Percentiles rank a stretch among this genome's conserved stretches.
phyloP scores from a whole-genome alignment of 2,329 filamentous ascomycete species.

The Cryphonectria parasitica region DNA sequence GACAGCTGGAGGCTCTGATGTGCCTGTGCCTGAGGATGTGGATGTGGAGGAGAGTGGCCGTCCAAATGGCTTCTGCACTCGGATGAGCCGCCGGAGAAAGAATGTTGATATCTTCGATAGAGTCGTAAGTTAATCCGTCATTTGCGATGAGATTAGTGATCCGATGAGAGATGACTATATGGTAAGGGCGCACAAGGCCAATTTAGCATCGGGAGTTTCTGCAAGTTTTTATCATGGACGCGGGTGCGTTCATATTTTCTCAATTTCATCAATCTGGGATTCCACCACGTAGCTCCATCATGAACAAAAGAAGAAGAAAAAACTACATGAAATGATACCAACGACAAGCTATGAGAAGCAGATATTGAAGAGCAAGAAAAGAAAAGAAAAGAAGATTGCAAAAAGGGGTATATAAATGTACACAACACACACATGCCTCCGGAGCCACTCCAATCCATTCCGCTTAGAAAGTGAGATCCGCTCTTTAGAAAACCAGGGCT shows the following conservation, averaged over 20 bases:
- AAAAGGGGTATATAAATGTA: conserved; percentile 33
- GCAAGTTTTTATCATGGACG: neutral
- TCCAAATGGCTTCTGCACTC: no score
- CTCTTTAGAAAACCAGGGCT: neutral
- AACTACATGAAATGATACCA: neutral
- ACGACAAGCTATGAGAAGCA: conserved; percentile 10
- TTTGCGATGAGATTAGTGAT: neutral
- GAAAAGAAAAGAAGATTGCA: conserved; percentile 18
- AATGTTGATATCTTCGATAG: no score
- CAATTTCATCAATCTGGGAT: neutral
- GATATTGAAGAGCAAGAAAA: neutral
- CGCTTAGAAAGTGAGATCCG: conserved; percentile 7
- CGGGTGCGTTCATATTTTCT: neutral
- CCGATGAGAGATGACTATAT: neutral
- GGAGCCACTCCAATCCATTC: neutral
- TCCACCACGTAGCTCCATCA: neutral
- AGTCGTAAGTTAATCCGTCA: no score
- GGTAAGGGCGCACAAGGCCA: neutral
- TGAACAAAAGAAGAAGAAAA: neutral
- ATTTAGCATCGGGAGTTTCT: neutral
- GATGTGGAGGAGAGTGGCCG: neutral
- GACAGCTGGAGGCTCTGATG: conserved; percentile 27
- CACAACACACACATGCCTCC: conserved; percentile 20
- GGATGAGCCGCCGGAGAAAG: neutral
- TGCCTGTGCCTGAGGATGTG: neutral